Evolutionary conservation across 208 protist species (phyloP).

Genomic region (Crithidia sp.): DNA sequence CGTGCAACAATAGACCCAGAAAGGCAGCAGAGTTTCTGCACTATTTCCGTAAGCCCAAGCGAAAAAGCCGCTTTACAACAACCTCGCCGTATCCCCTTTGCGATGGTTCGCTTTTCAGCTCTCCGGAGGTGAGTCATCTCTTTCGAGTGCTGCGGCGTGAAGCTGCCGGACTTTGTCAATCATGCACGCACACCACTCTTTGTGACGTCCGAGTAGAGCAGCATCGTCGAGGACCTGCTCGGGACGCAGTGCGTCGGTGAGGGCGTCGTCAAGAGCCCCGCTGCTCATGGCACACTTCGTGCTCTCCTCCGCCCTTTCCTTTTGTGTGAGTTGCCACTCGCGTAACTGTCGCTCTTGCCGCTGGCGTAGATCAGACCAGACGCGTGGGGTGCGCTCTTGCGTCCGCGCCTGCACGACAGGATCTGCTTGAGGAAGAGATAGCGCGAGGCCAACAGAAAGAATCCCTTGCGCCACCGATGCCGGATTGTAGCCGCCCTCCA

Average conservation of each 20-base stretch:
- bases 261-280: neutral
- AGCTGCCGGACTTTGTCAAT: slow-evolving; percentile 42
- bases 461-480: slow-evolving; percentile 69
- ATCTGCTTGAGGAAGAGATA: slow-evolving; percentile 57
- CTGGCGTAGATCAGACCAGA: slow-evolving; percentile 65
- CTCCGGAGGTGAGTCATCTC: neutral
- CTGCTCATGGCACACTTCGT: too few species aligned
- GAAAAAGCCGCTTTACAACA: too few species aligned
- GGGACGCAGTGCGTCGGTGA: neutral
- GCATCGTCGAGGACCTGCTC: slow-evolving; percentile 38
- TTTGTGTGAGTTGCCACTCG: slow-evolving; percentile 26
- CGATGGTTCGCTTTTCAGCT: too few species aligned
- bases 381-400: slow-evolving; percentile 35
- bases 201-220: slow-evolving; percentile 44
- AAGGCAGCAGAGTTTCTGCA: too few species aligned
- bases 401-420: slow-evolving; percentile 36
- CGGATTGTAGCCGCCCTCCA: slow-evolving; percentile 87
- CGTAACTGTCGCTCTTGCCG: slow-evolving; percentile 38
- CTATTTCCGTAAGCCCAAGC: too few species aligned
- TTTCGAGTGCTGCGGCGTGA: neutral
- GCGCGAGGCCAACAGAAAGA: slow-evolving; percentile 58
- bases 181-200: slow-evolving; percentile 45
- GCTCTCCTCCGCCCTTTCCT: slow-evolving; percentile 24
- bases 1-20: too few species aligned
- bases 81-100: too few species aligned